Conservation (phyloP, 225 moss, liverwort and hornwort species). For the Pseudisothecium myosuroides region DNA sequence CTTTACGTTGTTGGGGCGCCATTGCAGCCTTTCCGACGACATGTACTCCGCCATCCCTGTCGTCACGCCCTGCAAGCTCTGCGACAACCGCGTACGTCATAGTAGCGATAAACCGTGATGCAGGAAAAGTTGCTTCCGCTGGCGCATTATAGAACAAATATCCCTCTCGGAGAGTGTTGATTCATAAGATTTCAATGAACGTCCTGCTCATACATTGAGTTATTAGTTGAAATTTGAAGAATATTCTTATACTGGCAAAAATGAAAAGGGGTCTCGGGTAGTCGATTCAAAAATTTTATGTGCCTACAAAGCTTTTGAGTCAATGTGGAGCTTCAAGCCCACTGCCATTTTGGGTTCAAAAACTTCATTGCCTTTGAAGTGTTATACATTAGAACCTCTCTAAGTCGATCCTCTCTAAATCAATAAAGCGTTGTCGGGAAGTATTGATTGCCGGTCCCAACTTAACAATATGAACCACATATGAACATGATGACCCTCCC, state of each 20-base stretch:
- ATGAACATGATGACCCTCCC: no score
- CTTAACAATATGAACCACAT: no score
- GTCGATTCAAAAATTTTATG: background rate
- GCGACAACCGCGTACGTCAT: background rate
- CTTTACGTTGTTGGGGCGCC: conserved; percentile 45
- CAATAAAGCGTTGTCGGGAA: no score
- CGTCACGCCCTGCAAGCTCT: background rate
- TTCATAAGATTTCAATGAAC: background rate
- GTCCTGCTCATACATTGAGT: background rate
- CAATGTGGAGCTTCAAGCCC: background rate
- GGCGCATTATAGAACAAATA: background rate
- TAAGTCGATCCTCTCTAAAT: no score
- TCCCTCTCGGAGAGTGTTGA: background rate
- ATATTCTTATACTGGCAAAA: background rate
- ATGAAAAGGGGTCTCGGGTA: background rate
- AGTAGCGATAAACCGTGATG: background rate
- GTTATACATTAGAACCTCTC: no score
- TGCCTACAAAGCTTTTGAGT: background rate
- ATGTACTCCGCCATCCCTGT: conserved; percentile 8
- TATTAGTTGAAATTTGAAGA: background rate
- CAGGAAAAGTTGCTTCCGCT: background rate
- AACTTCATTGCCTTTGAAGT: no score
- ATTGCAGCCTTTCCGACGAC: conserved; percentile 38
- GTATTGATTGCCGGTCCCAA: no score
- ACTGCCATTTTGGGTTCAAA: no score